phyloP scores from a whole-genome alignment of 2,329 filamentous ascomycete genomes.

The Coniochaeta ligniaria region DNA sequence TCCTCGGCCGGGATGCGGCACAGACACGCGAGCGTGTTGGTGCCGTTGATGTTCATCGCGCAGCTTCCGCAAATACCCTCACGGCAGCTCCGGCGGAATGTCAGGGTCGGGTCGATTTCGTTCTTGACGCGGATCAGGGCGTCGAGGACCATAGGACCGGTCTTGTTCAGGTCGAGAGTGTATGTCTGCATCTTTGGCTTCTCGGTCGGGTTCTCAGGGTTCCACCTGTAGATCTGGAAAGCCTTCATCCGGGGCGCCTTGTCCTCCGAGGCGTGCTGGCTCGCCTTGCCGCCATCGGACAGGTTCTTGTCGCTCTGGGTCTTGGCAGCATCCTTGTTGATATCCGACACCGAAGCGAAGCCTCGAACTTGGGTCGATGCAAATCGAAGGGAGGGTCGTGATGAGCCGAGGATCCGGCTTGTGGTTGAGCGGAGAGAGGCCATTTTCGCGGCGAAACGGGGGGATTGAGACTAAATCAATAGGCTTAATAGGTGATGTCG shows the following conservation, averaged over 20 bases:
- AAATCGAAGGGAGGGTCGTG: slow-evolving; percentile 29
- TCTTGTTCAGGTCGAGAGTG: slow-evolving; percentile 96
- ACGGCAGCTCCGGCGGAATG: slow-evolving; percentile 90
- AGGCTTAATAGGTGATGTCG: background rate
- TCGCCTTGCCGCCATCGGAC: slow-evolving; percentile 28
- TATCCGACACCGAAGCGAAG: slow-evolving; percentile 10
- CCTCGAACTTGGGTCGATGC: slow-evolving; percentile 14
- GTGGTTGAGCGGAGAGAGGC: slow-evolving; percentile 54
- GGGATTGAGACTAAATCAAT: background rate
- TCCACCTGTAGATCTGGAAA: slow-evolving; percentile 99
- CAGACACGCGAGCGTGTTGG: slow-evolving; percentile 94
- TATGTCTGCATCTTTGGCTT: slow-evolving; percentile 97
- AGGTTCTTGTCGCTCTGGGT: slow-evolving; percentile 13
- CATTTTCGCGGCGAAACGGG: slow-evolving; percentile 34
- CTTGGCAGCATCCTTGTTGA: background rate
- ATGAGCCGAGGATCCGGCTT: slow-evolving; percentile 41
- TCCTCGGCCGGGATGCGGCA: slow-evolving; percentile 91
- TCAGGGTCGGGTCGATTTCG: slow-evolving; percentile 92
- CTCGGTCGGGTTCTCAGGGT: slow-evolving; percentile 81
- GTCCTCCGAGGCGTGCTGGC: slow-evolving; percentile 48
- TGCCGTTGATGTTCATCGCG: slow-evolving; percentile 99
- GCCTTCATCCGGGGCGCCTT: slow-evolving; percentile 73
- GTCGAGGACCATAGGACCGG: slow-evolving; percentile 96
- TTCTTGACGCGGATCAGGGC: slow-evolving; percentile 98
- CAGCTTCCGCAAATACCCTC: slow-evolving; percentile 98